Base-by-base conservation (phyloP, 352 stramenopile genomes). In the Pythium sukuiense region DNA sequence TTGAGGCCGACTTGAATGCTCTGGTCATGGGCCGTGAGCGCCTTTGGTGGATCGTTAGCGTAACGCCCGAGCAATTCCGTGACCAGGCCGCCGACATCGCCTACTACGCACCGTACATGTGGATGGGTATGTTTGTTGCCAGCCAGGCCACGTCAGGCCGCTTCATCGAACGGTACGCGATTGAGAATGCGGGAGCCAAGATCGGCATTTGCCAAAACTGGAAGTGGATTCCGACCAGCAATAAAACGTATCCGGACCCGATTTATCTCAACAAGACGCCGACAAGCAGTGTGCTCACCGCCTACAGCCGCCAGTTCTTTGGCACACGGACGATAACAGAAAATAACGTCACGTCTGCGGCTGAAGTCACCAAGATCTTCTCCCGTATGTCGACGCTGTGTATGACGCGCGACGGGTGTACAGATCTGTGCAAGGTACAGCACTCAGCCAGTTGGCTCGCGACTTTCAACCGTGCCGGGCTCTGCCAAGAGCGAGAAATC, bases 121-220 rank as follows among this genome's bases (percentile, higher is more conserved):
- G 60, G 16, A 37, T 58, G 6, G 61, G 61, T 0, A 50, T 68
- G 11, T 55, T 62, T 0, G 55, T 68, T 29, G 41, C 55, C 54
- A 68, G 30, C 41, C 55, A 68, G 13, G 39, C 41, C 18, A 46
- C 48, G 33, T 32, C 61, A 2, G 61, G 61, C 11, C 37, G 61
- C 12, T 67, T 67, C 24, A 24, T 67, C 3, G 61, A 67, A 3
- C 29, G 54, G 27, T 67, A 67, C 26, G 16, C 37, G 1, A 30
- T 67, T 11, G 32, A 61, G 20, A 49, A 52, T 2, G 54, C 53
- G 0, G 61, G 43, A 3, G 3, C 39, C 30, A 61, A 30, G 9
- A 20, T 67, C 7, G 61, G 61, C n/a, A 50, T 61, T 18, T 67
- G 61, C 43, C 37, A 61, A 27, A 61, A 67, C 61, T 67, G 61